These are phyloP conservation scores for Fraxinus dipetala DNA, from an alignment of 305 asterid species.

Conservation along the genomic window DNA sequence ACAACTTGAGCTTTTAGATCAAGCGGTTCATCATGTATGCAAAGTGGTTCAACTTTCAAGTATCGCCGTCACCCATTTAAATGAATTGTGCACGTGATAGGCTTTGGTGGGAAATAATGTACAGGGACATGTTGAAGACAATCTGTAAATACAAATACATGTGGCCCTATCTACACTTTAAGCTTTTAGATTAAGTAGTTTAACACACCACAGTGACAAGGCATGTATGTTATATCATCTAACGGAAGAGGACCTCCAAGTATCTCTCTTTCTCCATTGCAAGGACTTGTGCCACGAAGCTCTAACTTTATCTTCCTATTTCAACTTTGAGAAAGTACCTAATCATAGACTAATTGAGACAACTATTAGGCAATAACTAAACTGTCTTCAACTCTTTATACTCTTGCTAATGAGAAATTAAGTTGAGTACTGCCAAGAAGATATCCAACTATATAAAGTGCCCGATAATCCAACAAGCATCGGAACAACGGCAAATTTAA, in stretches of 20 bases:
- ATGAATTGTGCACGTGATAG: not conserved
- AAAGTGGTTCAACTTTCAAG: not conserved
- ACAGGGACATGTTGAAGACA: not conserved
- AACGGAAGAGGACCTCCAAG: not conserved
- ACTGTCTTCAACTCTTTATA: not conserved
- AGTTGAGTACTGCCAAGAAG: constrained; percentile 2
- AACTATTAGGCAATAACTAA: not conserved
- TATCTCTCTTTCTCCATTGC: constrained; percentile 2
- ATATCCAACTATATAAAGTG: not conserved
- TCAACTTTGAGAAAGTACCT: constrained; percentile 4
- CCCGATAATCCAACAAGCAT: not conserved
- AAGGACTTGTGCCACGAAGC: constrained; percentile 14
- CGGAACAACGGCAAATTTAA: not conserved
- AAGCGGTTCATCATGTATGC: not conserved
- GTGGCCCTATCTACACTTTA: not conserved
- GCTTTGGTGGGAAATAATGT: not conserved
- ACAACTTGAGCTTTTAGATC: not conserved
- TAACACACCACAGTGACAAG: not conserved
- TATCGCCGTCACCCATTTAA: not conserved
- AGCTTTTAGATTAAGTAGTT: not conserved
- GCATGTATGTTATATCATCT: not conserved
- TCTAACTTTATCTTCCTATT: constrained; percentile 2
- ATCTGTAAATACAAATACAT: not conserved
- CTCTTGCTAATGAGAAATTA: not conserved
- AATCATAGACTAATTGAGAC: not conserved